A percentile compares a stretch with the other conserved stretches of the same genome.
Evolutionary conservation across 768 basidiomycete species (phyloP).

Genomic region (Artomyces pyxidatus): DNA sequence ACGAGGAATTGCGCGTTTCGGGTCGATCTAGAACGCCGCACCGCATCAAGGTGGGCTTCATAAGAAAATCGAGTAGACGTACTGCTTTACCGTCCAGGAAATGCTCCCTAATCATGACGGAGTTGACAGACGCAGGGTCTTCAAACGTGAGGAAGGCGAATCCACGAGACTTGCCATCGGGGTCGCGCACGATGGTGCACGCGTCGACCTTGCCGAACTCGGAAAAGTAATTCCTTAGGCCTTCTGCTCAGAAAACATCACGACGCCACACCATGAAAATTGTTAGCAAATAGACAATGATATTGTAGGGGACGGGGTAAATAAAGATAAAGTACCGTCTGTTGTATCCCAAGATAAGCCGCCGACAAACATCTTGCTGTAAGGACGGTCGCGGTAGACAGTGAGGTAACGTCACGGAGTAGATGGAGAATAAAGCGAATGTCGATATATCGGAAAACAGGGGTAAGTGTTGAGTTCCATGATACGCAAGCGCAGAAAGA

Average conservation of each 20-base stretch:
- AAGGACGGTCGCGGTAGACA: constrained; percentile 15
- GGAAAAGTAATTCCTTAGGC: constrained; percentile 79
- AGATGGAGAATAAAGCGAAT: constrained; percentile 13
- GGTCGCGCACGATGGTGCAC: constrained; percentile 98
- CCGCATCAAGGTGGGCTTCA: not conserved
- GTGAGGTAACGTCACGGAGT: constrained; percentile 12
- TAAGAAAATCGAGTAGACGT: constrained; percentile 28
- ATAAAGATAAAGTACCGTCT: constrained; percentile 66
- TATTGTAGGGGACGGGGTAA: constrained; percentile 22
- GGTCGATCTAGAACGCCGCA: constrained; percentile 73
- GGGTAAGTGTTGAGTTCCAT: constrained; percentile 13
- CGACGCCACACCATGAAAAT: constrained; percentile 31
- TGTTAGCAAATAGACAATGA: constrained; percentile 31
- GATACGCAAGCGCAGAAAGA: constrained; percentile 11
- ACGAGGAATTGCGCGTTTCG: constrained; percentile 96
- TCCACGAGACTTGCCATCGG: constrained; percentile 87
- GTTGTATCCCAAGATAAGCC: constrained; percentile 99
- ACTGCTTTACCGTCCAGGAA: constrained; percentile 96
- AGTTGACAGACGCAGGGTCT: constrained; percentile 86
- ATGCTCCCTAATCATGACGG: constrained; percentile 93
- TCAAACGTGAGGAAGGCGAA: constrained; percentile 98
- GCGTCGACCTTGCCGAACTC: constrained; percentile 97
- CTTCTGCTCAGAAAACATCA: constrained; percentile 38
- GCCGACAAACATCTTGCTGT: constrained; percentile 99
- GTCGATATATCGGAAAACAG: constrained; percentile 13